A percentile compares a stretch with the other conserved stretches of the same genome.
These are phyloP conservation scores for Cryptococcus sp. DNA, from an alignment of 1,284 basidiomycete species.

Conservation along the genomic window DNA sequence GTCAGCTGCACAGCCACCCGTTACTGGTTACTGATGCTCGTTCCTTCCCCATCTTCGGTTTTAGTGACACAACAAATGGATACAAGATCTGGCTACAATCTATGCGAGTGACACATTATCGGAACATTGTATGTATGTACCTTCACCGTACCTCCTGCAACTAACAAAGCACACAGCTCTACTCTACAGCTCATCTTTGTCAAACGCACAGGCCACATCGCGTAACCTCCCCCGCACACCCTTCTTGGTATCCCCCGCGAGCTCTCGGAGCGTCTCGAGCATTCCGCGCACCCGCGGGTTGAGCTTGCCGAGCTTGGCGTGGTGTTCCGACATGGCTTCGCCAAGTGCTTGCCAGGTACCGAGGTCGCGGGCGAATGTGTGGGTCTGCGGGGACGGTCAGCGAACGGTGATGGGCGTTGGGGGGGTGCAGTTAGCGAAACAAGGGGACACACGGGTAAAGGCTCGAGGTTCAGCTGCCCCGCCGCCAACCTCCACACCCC, in stretches of 20 bases:
- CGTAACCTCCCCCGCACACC: constrained; percentile 36
- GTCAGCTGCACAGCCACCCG: background rate
- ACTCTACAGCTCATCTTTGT: constrained; percentile 9
- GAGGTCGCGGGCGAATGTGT: constrained; percentile 49
- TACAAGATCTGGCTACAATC: too few relatives aligned
- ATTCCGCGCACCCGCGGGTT: constrained; percentile 27
- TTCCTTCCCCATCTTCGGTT: background rate
- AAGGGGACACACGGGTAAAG: constrained; percentile 38
- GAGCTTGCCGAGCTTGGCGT: constrained; percentile 26
- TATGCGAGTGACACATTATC: too few relatives aligned
- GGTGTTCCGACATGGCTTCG: constrained; percentile 28
- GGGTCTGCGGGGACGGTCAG: constrained; percentile 31
- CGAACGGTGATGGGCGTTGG: too few relatives aligned
- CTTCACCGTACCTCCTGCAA: too few relatives aligned
- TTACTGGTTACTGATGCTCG: background rate
- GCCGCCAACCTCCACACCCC: constrained; percentile 41
- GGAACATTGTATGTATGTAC: too few relatives aligned
- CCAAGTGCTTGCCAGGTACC: constrained; percentile 37
- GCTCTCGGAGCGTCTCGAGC: constrained; percentile 26
- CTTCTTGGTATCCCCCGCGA: constrained; percentile 40
- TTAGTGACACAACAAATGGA: background rate
- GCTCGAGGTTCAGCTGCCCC: constrained; percentile 32
- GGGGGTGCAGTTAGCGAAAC: background rate
- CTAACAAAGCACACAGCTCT: too few relatives aligned
- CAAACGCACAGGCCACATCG: constrained; percentile 28